Conservation (phyloP, 2,329 filamentous ascomycete species). For the Fusarium hostae region DNA sequence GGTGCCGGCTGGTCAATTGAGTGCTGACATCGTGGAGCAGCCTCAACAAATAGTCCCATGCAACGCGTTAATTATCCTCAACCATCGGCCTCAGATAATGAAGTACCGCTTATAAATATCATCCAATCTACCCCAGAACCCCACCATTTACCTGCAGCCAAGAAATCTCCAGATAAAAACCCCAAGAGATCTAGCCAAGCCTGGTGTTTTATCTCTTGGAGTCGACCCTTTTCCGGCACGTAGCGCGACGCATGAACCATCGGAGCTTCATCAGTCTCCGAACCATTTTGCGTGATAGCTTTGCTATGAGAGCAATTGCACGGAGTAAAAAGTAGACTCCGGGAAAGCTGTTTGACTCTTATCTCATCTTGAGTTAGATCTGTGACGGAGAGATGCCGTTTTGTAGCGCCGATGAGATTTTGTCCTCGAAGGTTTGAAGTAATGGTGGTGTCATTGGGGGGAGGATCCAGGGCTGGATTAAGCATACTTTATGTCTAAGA, state of each 20-base stretch:
- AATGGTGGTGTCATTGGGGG: background rate
- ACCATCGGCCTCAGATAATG: background rate
- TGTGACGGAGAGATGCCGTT: background rate
- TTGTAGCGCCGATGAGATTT: background rate
- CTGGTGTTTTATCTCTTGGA: background rate
- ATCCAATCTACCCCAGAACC: background rate
- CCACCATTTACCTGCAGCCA: background rate
- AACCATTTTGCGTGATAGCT: background rate
- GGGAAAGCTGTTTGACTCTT: background rate
- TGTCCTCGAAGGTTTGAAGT: background rate
- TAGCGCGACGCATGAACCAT: slow-evolving; percentile 11
- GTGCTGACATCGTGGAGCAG: background rate
- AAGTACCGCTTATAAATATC: background rate
- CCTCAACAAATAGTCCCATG: background rate
- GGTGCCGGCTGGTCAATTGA: background rate
- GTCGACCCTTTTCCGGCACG: background rate
- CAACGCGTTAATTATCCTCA: too few species aligned
- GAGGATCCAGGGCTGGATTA: background rate
- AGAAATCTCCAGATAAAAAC: background rate
- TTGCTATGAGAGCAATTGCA: background rate
- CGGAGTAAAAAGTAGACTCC: slow-evolving; percentile 32
- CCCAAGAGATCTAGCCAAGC: slow-evolving; percentile 1
- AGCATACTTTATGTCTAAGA: background rate
- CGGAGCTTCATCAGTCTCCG: slow-evolving; percentile 29
- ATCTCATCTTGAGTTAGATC: background rate